phyloP scores from a whole-genome alignment of 1,139 yeast genomes.

The Taphrina flavorubra region DNA sequence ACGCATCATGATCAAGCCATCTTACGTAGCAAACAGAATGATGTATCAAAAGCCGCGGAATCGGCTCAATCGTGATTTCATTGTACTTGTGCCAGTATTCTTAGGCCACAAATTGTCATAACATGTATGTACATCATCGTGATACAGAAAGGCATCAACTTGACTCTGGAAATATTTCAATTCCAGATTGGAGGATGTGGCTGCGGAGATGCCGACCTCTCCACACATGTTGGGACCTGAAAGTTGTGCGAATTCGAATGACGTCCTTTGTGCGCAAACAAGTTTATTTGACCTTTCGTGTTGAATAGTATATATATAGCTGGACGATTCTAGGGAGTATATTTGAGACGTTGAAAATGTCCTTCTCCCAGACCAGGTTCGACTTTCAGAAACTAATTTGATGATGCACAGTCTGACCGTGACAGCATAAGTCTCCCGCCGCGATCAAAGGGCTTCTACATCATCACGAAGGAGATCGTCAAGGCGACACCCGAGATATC shows the following conservation, averaged over 20 bases:
- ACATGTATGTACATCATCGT: too few relatives aligned
- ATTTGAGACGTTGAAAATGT: too few relatives aligned
- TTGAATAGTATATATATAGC: too few relatives aligned
- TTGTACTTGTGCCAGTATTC: too few relatives aligned
- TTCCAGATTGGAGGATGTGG: background rate
- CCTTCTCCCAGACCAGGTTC: conserved; percentile 16
- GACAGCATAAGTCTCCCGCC: conserved; percentile 61
- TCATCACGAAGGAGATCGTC: conserved; percentile 70
- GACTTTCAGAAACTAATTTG: background rate
- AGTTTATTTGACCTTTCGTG: too few relatives aligned
- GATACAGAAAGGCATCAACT: too few relatives aligned
- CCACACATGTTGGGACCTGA: background rate
- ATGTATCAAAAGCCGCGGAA: background rate
- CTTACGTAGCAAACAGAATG: background rate
- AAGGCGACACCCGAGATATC: conserved; percentile 60
- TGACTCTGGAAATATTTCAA: too few relatives aligned
- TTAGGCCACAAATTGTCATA: too few relatives aligned
- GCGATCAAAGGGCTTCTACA: conserved; percentile 69
- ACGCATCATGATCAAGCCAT: conserved; percentile 16
- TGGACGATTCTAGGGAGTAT: too few relatives aligned
- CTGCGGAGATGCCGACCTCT: conserved; percentile 4
- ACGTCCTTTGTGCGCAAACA: background rate
- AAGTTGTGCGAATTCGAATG: background rate
- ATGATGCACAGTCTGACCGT: conserved; percentile 45
- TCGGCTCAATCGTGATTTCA: too few relatives aligned